Evolutionary conservation across 345 rosid species (phyloP).

Genomic region (Mallotus nudiflorus): DNA sequence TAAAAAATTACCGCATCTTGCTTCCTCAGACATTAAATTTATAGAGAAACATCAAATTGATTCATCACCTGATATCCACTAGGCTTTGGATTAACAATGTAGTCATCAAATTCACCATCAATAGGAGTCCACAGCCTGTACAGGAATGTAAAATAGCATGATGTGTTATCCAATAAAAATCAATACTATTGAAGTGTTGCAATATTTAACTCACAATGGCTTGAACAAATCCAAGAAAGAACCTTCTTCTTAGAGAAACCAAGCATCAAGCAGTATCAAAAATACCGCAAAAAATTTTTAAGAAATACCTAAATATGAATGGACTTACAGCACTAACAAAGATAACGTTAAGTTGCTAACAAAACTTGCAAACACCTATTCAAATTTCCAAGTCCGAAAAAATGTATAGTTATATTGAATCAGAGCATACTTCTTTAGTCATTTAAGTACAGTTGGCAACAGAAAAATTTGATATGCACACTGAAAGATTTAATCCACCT

Average conservation of each 20-base stretch:
- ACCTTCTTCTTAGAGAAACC: not conserved
- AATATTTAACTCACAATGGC: not conserved
- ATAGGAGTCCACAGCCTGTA: slow-evolving; percentile 76
- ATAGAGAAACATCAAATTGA: not conserved
- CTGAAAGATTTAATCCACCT: not conserved
- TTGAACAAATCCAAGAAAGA: not conserved
- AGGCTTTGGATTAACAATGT: slow-evolving; percentile 73
- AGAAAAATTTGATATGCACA: not conserved
- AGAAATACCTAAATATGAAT: not conserved
- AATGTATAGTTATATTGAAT: not conserved
- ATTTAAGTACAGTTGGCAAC: not conserved
- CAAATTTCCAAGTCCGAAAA: not conserved
- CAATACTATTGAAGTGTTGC: not conserved
- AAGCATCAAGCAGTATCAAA: not conserved
- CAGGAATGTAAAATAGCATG: slow-evolving; percentile 10
- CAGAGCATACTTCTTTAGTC: not conserved
- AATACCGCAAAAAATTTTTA: not conserved
- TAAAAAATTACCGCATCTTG: not conserved
- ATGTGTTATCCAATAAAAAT: not conserved
- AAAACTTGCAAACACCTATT: not conserved
- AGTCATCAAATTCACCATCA: slow-evolving; percentile 81
- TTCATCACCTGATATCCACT: slow-evolving; percentile 74
- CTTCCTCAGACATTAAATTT: not conserved
- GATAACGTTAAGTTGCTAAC: not conserved
- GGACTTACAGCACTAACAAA: not conserved